Evolutionary conservation across 2,329 filamentous ascomycete genomes (phyloP).

Genomic region (Alternaria arbusti): DNA sequence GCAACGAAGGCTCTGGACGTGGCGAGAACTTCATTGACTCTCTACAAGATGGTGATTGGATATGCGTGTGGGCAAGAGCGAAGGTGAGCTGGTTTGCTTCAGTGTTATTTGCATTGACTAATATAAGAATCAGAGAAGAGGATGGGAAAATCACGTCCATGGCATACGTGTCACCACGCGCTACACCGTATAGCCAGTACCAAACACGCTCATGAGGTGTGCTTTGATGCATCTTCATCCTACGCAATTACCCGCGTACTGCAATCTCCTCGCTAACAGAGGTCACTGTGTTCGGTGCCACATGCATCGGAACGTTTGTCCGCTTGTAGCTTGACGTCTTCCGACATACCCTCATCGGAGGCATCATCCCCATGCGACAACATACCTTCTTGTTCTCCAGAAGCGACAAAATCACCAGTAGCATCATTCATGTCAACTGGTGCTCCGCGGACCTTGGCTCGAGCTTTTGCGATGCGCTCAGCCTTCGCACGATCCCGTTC

Average conservation of each 20-base stretch:
- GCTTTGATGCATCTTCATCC: background rate
- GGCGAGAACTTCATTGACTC: slow-evolving; percentile 22
- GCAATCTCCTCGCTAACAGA: slow-evolving; percentile 14
- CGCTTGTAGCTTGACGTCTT: background rate
- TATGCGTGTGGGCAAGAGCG: slow-evolving; percentile 25
- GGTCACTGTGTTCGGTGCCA: background rate
- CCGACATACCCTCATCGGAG: background rate
- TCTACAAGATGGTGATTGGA: slow-evolving; percentile 19
- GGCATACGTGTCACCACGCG: slow-evolving; percentile 18
- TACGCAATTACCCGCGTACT: background rate
- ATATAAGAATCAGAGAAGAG: slow-evolving; percentile 12
- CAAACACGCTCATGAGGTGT: background rate
- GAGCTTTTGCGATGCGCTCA: slow-evolving; percentile 19
- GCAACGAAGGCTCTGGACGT: slow-evolving; percentile 18
- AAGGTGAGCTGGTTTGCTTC: slow-evolving; percentile 19
- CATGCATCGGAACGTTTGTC: slow-evolving; percentile 12
- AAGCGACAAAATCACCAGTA: background rate
- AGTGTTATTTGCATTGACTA: background rate
- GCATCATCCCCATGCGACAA: background rate
- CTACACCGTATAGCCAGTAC: slow-evolving; percentile 14
- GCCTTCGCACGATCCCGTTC: slow-evolving; percentile 6
- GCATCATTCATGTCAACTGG: background rate
- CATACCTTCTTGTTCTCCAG: background rate
- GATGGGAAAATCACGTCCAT: slow-evolving; percentile 25
- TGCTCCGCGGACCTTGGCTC: slow-evolving; percentile 20